Percentiles rank a stretch among this genome's conserved stretches.
phyloP scores from a whole-genome alignment of 345 rosid genomes.

The Heritiera littoralis region DNA sequence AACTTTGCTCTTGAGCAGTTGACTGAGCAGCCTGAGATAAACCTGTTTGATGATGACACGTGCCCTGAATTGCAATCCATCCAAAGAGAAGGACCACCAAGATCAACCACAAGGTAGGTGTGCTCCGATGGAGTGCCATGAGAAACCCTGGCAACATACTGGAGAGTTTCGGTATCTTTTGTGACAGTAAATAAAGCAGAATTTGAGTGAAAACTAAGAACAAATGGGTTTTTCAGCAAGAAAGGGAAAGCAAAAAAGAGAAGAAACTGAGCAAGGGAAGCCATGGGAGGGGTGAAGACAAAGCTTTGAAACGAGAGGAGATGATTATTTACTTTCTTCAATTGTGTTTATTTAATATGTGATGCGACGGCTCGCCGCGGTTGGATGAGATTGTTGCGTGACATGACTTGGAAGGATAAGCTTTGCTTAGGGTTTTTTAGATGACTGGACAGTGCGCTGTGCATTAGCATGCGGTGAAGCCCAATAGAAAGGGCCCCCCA shows the following conservation, averaged over 20 bases:
- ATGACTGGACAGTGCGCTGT: slow-evolving; percentile 2
- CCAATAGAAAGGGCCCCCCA: too few relatives aligned
- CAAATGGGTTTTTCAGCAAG: slow-evolving; percentile 3
- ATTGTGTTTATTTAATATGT: neutral
- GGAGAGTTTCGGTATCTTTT: slow-evolving; percentile 58
- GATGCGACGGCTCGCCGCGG: slow-evolving; percentile 14
- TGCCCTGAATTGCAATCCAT: slow-evolving; percentile 39
- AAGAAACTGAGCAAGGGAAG: slow-evolving; percentile 28
- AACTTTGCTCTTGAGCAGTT: slow-evolving; percentile 46
- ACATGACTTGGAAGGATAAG: neutral
- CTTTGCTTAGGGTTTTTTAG: neutral
- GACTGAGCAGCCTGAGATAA: slow-evolving; percentile 52
- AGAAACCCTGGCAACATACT: slow-evolving; percentile 54
- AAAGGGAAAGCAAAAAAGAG: slow-evolving; percentile 16
- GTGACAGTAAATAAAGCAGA: slow-evolving; percentile 41
- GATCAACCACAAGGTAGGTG: slow-evolving; percentile 55
- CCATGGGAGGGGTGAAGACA: slow-evolving; percentile 34
- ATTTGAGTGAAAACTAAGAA: slow-evolving; percentile 24
- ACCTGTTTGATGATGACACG: slow-evolving; percentile 21
- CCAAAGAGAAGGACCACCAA: slow-evolving; percentile 57
- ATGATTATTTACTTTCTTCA: neutral
- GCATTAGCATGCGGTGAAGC: too few relatives aligned
- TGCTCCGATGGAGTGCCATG: slow-evolving; percentile 36
- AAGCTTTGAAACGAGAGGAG: neutral
- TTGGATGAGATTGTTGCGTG: neutral